A percentile compares a stretch with the other conserved stretches of the same genome.
Evolutionary conservation across 2,329 filamentous ascomycete species (phyloP).

Genomic region (Lasiodiplodia hormozganensis): DNA sequence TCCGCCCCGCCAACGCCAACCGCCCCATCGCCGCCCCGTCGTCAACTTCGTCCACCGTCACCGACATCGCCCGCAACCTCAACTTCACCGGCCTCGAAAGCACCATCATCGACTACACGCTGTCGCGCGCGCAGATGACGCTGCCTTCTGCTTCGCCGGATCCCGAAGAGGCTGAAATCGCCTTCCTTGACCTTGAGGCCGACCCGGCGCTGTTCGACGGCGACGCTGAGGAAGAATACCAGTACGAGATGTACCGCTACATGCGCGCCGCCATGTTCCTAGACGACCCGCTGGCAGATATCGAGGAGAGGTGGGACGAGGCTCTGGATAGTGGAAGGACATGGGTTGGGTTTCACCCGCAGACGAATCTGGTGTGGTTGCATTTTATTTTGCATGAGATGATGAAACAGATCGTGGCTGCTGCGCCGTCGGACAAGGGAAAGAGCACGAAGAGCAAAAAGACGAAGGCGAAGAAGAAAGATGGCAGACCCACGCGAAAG

Average conservation of each 20-base stretch:
- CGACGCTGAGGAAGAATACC: constrained; percentile 57
- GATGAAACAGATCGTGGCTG: constrained; percentile 46
- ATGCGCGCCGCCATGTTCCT: constrained; percentile 56
- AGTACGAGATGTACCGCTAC: constrained; percentile 64
- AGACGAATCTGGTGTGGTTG: constrained; percentile 69
- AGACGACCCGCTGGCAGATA: constrained; percentile 51
- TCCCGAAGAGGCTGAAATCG: constrained; percentile 38
- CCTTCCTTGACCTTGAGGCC: constrained; percentile 55
- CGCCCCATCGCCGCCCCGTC: constrained; percentile 38
- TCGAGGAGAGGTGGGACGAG: constrained; percentile 34
- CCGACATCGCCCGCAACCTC: constrained; percentile 49
- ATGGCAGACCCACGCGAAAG: background rate
- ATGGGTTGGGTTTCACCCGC: constrained; percentile 65
- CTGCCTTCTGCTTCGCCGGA: constrained; percentile 29
- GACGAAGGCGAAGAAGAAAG: constrained; percentile 49
- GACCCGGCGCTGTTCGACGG: constrained; percentile 55
- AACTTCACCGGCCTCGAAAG: constrained; percentile 64
- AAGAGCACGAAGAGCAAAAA: constrained; percentile 50
- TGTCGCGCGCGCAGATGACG: constrained; percentile 65
- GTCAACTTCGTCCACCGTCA: constrained; percentile 37
- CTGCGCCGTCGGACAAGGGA: constrained; percentile 31
- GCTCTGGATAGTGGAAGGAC: constrained; percentile 32
- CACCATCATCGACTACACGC: constrained; percentile 72
- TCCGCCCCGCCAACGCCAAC: constrained; percentile 42
- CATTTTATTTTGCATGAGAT: constrained; percentile 66